These are phyloP conservation scores for Berberis vulgaris DNA, from an alignment of 164 flowering plant genomes.

Conservation along the genomic window DNA sequence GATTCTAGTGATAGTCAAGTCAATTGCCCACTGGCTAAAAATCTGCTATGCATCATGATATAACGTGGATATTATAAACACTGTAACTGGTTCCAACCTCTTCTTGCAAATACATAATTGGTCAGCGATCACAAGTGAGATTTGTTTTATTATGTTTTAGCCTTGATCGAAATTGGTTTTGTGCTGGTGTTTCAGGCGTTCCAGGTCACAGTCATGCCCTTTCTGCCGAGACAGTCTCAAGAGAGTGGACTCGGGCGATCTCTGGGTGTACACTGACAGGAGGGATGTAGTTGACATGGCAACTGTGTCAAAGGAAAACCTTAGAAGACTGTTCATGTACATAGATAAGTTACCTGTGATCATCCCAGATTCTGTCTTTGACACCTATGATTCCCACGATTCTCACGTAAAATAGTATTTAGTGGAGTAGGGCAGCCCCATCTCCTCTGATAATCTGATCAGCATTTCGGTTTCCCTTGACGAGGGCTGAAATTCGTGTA, in stretches of 20 bases:
- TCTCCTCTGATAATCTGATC: not conserved
- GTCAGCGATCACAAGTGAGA: too few relatives aligned
- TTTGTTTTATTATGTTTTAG: too few relatives aligned
- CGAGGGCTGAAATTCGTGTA: not conserved
- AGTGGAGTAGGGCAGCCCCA: not conserved
- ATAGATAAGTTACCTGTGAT: conserved; percentile 69
- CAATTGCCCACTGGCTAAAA: too few relatives aligned
- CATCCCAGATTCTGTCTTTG: conserved; percentile 47
- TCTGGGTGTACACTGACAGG: conserved; percentile 62
- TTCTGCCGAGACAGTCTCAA: conserved; percentile 76
- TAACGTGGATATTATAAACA: too few relatives aligned
- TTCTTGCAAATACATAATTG: too few relatives aligned
- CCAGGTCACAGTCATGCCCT: conserved; percentile 78
- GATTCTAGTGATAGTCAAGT: too few relatives aligned
- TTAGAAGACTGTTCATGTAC: conserved; percentile 61
- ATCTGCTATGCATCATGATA: too few relatives aligned
- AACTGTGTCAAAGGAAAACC: conserved; percentile 55
- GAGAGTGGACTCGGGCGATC: conserved; percentile 72
- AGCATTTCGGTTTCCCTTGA: not conserved
- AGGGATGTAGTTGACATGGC: conserved; percentile 57
- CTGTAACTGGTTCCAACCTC: too few relatives aligned
- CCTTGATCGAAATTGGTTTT: not conserved
- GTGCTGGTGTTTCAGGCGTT: conserved; percentile 38
- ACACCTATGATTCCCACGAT: conserved; percentile 34
- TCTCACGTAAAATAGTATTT: conserved; percentile 8